phyloP scores from a whole-genome alignment of 1,284 basidiomycete species.

The Tilletia horrida region DNA sequence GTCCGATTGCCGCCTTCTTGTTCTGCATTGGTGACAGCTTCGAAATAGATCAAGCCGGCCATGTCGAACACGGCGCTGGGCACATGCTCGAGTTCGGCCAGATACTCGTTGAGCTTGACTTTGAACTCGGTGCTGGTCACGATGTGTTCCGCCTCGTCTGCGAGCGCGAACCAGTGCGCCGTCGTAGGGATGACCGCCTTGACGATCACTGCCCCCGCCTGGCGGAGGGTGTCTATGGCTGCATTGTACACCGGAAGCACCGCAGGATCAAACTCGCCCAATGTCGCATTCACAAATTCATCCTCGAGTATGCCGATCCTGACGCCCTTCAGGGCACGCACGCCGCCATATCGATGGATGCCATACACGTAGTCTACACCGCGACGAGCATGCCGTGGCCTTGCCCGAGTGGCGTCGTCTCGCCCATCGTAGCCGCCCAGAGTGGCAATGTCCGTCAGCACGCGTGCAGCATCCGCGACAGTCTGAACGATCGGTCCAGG shows the following conservation, averaged over 20 bases:
- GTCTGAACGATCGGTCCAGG: constrained; percentile 29
- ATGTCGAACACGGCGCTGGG: constrained; percentile 15
- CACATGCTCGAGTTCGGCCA: constrained; percentile 15
- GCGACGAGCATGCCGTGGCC: constrained; percentile 16
- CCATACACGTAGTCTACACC: constrained; percentile 25
- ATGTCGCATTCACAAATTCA: constrained; percentile 26
- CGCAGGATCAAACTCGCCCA: constrained; percentile 24
- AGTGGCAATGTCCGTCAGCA: constrained; percentile 28
- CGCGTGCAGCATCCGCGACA: constrained; percentile 31
- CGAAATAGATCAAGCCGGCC: constrained; percentile 8
- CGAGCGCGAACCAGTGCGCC: constrained; percentile 12
- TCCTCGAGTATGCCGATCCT: constrained; percentile 24
- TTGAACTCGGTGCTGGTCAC: constrained; percentile 14
- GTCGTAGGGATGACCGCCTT: constrained; percentile 12
- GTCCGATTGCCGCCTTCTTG: constrained; percentile 13
- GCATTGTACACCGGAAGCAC: constrained; percentile 20
- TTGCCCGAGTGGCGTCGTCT: constrained; percentile 29
- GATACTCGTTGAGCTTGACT: constrained; percentile 7
- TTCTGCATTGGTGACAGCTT: neutral
- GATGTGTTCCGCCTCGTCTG: constrained; percentile 7
- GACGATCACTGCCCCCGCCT: constrained; percentile 9
- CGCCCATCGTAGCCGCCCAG: constrained; percentile 25
- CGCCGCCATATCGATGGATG: constrained; percentile 19
- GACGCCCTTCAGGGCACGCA: constrained; percentile 19
- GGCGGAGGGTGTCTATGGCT: constrained; percentile 23